phyloP scores from a whole-genome alignment of 352 stramenopile genomes.

The Phytophthora ohioensis region DNA sequence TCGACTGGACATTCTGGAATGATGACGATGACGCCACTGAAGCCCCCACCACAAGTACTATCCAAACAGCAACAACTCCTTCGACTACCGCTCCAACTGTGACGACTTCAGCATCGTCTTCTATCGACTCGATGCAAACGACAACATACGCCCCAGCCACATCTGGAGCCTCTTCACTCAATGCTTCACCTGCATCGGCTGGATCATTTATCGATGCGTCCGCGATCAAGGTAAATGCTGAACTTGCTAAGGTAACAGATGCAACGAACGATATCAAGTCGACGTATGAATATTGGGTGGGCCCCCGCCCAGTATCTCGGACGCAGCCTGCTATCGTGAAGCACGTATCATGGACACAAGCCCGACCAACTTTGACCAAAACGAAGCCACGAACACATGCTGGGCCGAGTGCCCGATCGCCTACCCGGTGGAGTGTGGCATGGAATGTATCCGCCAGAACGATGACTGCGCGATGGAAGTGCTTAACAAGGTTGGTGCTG shows the following conservation, averaged over 20 bases:
- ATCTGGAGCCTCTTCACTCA: slow-evolving; percentile 9
- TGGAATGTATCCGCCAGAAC: slow-evolving; percentile 70
- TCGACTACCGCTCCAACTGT: slow-evolving; percentile 11
- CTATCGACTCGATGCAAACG: too few species aligned
- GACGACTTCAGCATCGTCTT: not conserved
- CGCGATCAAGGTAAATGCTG: slow-evolving; percentile 12
- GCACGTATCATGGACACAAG: slow-evolving; percentile 47
- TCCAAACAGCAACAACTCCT: not conserved
- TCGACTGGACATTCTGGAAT: slow-evolving; percentile 40
- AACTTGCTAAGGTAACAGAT: slow-evolving; percentile 11
- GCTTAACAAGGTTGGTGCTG: slow-evolving; percentile 42
- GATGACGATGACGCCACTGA: slow-evolving; percentile 16
- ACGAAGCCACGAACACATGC: slow-evolving; percentile 51
- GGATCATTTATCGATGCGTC: slow-evolving; percentile 28
- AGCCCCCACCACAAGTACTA: not conserved
- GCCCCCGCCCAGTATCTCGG: slow-evolving; percentile 19
- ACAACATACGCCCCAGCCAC: not conserved
- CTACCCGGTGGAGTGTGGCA: slow-evolving; percentile 66
- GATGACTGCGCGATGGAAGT: slow-evolving; percentile 53
- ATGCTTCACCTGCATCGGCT: slow-evolving; percentile 4
- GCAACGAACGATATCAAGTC: slow-evolving; percentile 30
- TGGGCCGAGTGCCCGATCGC: slow-evolving; percentile 63
- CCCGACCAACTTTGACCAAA: slow-evolving; percentile 46
- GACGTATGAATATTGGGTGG: slow-evolving; percentile 50
- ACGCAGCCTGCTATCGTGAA: slow-evolving; percentile 61